Evolutionary conservation across 805 yeast genomes (phyloP), one percentile per base, ranked within the genome.

Genomic region (Saturnispora galanensis): DNA sequence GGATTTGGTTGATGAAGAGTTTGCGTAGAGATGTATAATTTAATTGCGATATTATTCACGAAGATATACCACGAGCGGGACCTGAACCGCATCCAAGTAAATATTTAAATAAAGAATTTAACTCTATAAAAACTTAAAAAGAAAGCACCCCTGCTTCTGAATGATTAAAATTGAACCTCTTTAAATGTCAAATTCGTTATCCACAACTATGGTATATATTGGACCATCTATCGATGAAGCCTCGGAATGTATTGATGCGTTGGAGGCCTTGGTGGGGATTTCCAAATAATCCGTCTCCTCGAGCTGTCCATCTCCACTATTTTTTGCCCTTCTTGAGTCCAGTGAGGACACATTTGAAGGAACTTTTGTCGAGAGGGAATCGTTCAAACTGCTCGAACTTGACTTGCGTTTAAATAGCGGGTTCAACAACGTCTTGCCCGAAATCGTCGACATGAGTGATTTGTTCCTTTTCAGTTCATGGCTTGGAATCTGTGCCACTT

Each of bases 1-100:
- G 40, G 55, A 53, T 39, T 35, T 54, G 16, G 45, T 50, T 26
- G 57, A 54, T 39, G 53, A 47, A 18, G 57, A 54, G 38, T 54
- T 53, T 44, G 35, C 47, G 21, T 51, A 44, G 46, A 18, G 38
- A 11, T 35, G 4, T 39, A 17, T 17, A 31, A 12, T 29, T 21
- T 13, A 30, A 30, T 18, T 3, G 2, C 7, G 10, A 31, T 31
- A 31, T 31, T n/a, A n/a, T 5, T 5, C n/a, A 31, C 9, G 9
- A 3, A 8, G 15, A 13, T n/a, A 4, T 9, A 31, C n/a, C 6
- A 31, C 34, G n/a, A 34, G 15, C 9, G 11, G 15, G 9, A 30
- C 29, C 30, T n/a, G 13, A 18, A 5, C 2, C 15, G 15, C 15
- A 34, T 34, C 17, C 26, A 6, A 21, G 26, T 21, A 21, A 21